Percentiles rank a stretch among this genome's conserved stretches.
These are phyloP conservation scores for Pseudohyphozyma bogoriensis DNA, from an alignment of 768 basidiomycete species.

Conservation along the genomic window DNA sequence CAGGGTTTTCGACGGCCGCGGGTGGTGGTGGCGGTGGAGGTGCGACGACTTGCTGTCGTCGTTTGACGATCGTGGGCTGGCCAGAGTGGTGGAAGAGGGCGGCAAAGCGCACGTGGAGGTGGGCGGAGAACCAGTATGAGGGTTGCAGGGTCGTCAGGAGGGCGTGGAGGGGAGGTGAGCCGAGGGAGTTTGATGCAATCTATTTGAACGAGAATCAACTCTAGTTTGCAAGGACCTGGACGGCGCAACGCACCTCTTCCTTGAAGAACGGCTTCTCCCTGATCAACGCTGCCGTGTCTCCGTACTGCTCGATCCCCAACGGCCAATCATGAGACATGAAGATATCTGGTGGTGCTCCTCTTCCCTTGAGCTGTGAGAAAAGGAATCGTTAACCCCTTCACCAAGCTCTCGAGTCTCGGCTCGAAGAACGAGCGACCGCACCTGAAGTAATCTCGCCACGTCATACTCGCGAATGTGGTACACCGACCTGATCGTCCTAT, in stretches of 20 bases:
- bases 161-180: constrained; percentile 76
- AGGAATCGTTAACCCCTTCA: not conserved
- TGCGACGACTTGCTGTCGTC: constrained; percentile 2
- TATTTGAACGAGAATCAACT: constrained; percentile 17
- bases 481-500: constrained; percentile 60
- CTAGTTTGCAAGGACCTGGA: not conserved
- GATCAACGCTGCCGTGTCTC: constrained; percentile 56
- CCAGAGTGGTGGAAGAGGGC: constrained; percentile 43
- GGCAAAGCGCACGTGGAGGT: constrained; percentile 78
- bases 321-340: constrained; percentile 99
- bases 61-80: constrained; percentile 15
- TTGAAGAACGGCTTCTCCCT: constrained; percentile 68
- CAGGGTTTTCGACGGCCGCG: constrained; percentile 34
- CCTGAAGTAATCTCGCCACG: constrained; percentile 59
- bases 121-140: constrained; percentile 84
- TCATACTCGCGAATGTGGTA: constrained; percentile 87
- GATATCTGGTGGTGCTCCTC: constrained; percentile 44
- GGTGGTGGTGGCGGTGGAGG: not conserved
- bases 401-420: no score
- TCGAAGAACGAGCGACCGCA: constrained; percentile 23
- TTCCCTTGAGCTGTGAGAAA: constrained; percentile 13
- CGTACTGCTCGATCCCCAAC: constrained; percentile 66
- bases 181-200: constrained; percentile 57
- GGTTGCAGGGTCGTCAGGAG: constrained; percentile 64
- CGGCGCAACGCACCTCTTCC: constrained; percentile 43